Evolutionary conservation across 2,329 filamentous ascomycete species (phyloP), one percentile per base, ranked within the genome.

Genomic region (Anthostomella pinea): DNA sequence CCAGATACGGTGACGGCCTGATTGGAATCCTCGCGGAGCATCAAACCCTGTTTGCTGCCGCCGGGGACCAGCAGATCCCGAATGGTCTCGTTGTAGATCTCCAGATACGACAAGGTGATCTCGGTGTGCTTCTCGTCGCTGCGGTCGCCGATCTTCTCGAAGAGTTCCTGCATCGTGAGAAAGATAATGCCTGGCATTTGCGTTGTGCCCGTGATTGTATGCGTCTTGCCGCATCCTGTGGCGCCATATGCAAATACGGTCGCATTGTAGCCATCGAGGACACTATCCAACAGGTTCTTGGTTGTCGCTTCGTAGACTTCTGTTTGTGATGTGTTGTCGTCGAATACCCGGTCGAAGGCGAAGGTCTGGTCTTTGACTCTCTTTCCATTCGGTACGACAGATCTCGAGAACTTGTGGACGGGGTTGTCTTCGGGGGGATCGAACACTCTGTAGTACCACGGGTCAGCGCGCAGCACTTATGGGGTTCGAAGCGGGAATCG

Each of bases 11-110:
- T 93, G 6, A 98, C 93, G 8, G 87, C 81, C 60, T 95, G 87
- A 56, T 97, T 90, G 39, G 86, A 85, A 68, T 98, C 93, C 65
- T 98, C 93, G 30, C 93, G 84, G 25, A 98, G 75, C 83, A 93
- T 95, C 47, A 98, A 66, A 3, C 88, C 85, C 49, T 81, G 77
- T 66, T 90, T 93, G 64, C 82, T 86, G 23, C 83, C 86, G 16
- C 84, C 84, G 1, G 87, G 85, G n/a, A 93, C 84, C 27, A 98
- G 73, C 56, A 98, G 68, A 67, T 98, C 93, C 34, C 93, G 87
- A 54, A 98, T 98, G 0, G 90, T 96, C 68, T 98, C 93, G 60
- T 98, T 98, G 73, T 98, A 98, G 47, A 98, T 98, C 60, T 98
- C 93, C 23, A 98, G 75, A 57, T 97, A 98, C 0, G 90, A 96